These are phyloP conservation scores for Nakazawaea molendinolei DNA, from an alignment of 805 yeast species.

Conservation along the genomic window DNA sequence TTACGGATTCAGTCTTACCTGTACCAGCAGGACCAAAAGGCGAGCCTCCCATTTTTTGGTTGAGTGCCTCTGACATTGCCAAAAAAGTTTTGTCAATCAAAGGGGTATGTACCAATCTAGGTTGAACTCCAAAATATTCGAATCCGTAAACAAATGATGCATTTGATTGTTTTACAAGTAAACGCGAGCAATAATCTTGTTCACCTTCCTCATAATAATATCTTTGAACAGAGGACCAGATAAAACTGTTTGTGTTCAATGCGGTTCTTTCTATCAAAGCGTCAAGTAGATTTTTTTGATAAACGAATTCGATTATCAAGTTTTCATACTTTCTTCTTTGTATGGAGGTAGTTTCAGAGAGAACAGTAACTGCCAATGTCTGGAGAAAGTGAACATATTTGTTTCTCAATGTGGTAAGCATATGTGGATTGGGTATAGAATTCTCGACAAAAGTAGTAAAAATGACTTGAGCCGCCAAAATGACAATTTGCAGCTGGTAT, in stretches of 20 bases:
- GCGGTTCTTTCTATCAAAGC: constrained; percentile 9
- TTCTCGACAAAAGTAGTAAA: constrained; percentile 44
- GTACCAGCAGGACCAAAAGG: constrained; percentile 97
- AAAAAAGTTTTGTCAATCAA: constrained; percentile 56
- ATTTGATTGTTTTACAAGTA: constrained; percentile 47
- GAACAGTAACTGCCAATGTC: constrained; percentile 25
- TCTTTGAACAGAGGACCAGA: constrained; percentile 49
- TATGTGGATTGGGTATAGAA: background rate
- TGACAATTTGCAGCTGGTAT: constrained; percentile 49
- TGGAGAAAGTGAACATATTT: constrained; percentile 15
- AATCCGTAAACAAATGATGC: constrained; percentile 59
- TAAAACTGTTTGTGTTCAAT: constrained; percentile 14
- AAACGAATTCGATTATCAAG: constrained; percentile 61
- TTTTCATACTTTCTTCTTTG: constrained; percentile 45
- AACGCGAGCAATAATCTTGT: constrained; percentile 23
- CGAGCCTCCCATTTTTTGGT: constrained; percentile 77
- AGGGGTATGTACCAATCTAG: constrained; percentile 72
- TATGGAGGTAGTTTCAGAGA: constrained; percentile 20
- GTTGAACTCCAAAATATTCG: constrained; percentile 75
- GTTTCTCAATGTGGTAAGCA: background rate
- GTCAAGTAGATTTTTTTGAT: constrained; percentile 40
- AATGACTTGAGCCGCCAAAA: constrained; percentile 47
- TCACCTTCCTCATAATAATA: constrained; percentile 30
- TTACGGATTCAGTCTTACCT: constrained; percentile 89
- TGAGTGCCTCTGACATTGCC: constrained; percentile 68